phyloP scores from a whole-genome alignment of 1,284 basidiomycete genomes.

The Neolentinus lepideus region DNA sequence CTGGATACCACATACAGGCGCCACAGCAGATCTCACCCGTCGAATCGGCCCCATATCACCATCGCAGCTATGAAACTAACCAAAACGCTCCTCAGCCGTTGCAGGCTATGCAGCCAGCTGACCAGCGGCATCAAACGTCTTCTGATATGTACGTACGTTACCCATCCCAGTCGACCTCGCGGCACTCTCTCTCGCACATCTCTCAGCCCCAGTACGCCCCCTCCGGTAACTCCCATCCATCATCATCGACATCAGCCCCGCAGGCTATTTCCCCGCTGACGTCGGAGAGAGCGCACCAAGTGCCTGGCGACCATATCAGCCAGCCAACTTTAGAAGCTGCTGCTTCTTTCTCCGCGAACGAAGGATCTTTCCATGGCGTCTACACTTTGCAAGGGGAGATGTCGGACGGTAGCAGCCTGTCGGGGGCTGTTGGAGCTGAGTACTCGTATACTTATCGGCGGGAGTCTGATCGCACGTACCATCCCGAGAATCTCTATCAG shows the following conservation, averaged over 20 bases:
- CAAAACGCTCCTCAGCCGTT: neutral
- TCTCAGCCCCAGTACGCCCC: constrained; percentile 23
- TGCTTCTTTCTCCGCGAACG: neutral
- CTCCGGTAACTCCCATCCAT: constrained; percentile 19
- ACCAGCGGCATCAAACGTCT: neutral
- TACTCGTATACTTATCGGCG: neutral
- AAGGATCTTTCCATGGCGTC: neutral
- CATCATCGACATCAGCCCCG: constrained; percentile 28
- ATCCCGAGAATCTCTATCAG: neutral
- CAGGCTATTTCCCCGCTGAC: constrained; percentile 42
- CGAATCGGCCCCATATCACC: neutral
- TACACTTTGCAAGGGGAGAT: neutral
- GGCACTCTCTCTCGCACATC: constrained; percentile 39
- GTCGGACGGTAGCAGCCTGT: neutral
- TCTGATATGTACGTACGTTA: neutral
- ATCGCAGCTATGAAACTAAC: neutral
- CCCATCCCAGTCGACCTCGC: constrained; percentile 22
- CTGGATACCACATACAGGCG: neutral
- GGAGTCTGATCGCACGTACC: neutral
- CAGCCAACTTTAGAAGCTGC: neutral
- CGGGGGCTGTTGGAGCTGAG: neutral
- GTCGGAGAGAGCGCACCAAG: neutral
- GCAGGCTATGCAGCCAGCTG: neutral
- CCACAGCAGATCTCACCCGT: neutral
- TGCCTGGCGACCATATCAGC: neutral